Evolutionary conservation across 1,139 yeast species (phyloP).

Genomic region (Yamadazyma diospyri): DNA sequence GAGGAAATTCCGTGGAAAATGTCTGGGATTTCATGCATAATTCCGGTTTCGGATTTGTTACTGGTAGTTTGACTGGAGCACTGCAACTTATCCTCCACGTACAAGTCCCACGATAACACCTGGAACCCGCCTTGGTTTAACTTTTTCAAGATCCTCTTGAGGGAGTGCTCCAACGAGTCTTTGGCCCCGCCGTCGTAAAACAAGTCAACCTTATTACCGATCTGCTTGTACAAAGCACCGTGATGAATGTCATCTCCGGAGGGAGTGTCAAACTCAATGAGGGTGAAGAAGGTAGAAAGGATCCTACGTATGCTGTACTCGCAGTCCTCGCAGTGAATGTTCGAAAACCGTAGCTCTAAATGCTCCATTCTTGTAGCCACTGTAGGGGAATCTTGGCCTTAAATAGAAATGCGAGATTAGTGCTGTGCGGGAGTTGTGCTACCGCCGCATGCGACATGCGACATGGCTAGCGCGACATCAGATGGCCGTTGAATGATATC

Average conservation of each 20-base stretch:
- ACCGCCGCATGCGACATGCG: no score
- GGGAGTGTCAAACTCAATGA: conserved; percentile 13
- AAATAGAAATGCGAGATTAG: conserved; percentile 3
- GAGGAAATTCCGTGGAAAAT: conserved; percentile 16
- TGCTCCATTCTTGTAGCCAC: conserved; percentile 20
- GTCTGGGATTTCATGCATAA: conserved; percentile 11
- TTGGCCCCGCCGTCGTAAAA: conserved; percentile 13
- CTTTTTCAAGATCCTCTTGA: conserved; percentile 23
- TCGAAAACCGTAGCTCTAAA: conserved; percentile 29
- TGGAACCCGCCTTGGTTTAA: conserved; percentile 30
- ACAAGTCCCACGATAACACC: conserved; percentile 32
- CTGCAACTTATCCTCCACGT: conserved; percentile 15
- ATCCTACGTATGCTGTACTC: conserved; percentile 28
- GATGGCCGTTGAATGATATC: no score
- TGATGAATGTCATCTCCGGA: background rate
- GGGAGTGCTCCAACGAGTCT: conserved; percentile 9
- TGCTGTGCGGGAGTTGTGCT: conserved; percentile 4
- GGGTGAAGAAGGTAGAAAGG: conserved; percentile 13
- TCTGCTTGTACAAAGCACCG: conserved; percentile 13
- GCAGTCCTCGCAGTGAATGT: conserved; percentile 54
- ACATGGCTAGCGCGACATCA: no score
- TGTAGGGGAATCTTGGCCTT: background rate
- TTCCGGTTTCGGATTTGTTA: conserved; percentile 1
- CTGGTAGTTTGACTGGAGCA: background rate
- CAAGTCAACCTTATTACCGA: conserved; percentile 21